Evolutionary conservation across 495 filamentous ascomycete species (phyloP).

Genomic region (Neurospora cerealis): DNA sequence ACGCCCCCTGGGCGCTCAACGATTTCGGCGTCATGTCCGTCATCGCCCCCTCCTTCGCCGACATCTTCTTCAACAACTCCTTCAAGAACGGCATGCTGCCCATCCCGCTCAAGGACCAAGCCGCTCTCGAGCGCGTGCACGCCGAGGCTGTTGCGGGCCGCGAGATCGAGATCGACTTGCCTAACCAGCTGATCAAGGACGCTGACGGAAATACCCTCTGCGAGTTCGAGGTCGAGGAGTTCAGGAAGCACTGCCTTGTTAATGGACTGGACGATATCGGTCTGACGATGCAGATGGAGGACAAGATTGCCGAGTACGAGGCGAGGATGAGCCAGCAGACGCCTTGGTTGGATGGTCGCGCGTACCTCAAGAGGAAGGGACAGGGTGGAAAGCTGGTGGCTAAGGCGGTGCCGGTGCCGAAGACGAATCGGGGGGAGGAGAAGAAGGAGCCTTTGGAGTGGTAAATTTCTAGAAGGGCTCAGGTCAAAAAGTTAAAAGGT

Average conservation of each 20-base stretch:
- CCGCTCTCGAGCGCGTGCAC: conserved; percentile 57
- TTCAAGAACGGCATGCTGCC: conserved; percentile 99
- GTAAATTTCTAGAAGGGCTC: conserved; percentile 30
- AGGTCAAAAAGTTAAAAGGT: neutral
- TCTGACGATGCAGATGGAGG: conserved; percentile 82
- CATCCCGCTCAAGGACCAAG: conserved; percentile 59
- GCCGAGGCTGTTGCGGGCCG: conserved; percentile 71
- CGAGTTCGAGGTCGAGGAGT: conserved; percentile 77
- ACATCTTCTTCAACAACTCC: conserved; percentile 99
- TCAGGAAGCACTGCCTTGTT: conserved; percentile 86
- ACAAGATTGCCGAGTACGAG: conserved; percentile 82
- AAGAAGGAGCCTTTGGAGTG: conserved; percentile 86
- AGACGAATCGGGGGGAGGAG: conserved; percentile 80
- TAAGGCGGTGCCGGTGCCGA: conserved; percentile 78
- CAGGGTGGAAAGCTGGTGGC: conserved; percentile 59
- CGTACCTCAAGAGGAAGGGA: conserved; percentile 64
- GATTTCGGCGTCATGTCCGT: conserved; percentile 94
- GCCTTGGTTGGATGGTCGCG: conserved; percentile 87
- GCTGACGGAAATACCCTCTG: conserved; percentile 60
- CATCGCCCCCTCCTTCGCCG: conserved; percentile 86
- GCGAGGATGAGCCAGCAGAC: conserved; percentile 61
- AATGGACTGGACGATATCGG: conserved; percentile 97
- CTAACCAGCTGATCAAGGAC: conserved; percentile 74
- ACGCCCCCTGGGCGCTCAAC: conserved; percentile 93
- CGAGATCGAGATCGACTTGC: conserved; percentile 87